phyloP scores from a whole-genome alignment of 306 rosid genomes.

The Arachis hypogaea region DNA sequence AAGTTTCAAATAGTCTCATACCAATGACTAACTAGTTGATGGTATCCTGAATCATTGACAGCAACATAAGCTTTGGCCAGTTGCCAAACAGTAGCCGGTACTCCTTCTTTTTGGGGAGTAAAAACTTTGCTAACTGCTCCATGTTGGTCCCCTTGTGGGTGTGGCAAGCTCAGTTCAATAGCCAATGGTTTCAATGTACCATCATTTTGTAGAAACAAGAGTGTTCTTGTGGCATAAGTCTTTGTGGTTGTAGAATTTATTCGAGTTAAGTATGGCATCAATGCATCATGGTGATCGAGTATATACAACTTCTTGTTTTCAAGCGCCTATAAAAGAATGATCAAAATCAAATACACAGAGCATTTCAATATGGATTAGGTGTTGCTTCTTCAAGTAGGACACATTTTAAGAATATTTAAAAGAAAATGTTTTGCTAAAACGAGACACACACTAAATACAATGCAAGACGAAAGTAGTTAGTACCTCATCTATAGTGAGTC shows the following conservation, averaged over 20 bases:
- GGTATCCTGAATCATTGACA: slow-evolving; percentile 93
- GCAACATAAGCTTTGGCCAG: slow-evolving; percentile 90
- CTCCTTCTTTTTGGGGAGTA: slow-evolving; percentile 63
- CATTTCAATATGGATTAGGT: slow-evolving; percentile 7
- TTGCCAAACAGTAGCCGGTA: slow-evolving; percentile 82
- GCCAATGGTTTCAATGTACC: slow-evolving; percentile 87
- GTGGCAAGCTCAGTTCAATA: slow-evolving; percentile 90
- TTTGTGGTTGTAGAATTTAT: slow-evolving; percentile 86
- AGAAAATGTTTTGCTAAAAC: too few relatives aligned
- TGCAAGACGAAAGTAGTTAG: neutral
- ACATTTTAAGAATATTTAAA: too few relatives aligned
- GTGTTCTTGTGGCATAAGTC: slow-evolving; percentile 82
- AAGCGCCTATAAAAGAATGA: slow-evolving; percentile 60
- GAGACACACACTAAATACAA: too few relatives aligned
- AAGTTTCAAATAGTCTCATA: slow-evolving; percentile 36
- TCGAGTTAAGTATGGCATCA: slow-evolving; percentile 73
- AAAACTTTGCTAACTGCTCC: slow-evolving; percentile 80
- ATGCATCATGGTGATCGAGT: slow-evolving; percentile 84
- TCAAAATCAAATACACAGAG: slow-evolving; percentile 2
- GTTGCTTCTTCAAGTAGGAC: too few relatives aligned
- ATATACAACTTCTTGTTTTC: slow-evolving; percentile 63
- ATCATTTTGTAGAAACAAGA: slow-evolving; percentile 72
- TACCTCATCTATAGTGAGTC: slow-evolving; percentile 68
- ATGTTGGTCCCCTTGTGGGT: slow-evolving; percentile 75
- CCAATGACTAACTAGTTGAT: slow-evolving; percentile 96